Conservation (phyloP, 768 basidiomycete species). For the Scleroderma citrinum region DNA sequence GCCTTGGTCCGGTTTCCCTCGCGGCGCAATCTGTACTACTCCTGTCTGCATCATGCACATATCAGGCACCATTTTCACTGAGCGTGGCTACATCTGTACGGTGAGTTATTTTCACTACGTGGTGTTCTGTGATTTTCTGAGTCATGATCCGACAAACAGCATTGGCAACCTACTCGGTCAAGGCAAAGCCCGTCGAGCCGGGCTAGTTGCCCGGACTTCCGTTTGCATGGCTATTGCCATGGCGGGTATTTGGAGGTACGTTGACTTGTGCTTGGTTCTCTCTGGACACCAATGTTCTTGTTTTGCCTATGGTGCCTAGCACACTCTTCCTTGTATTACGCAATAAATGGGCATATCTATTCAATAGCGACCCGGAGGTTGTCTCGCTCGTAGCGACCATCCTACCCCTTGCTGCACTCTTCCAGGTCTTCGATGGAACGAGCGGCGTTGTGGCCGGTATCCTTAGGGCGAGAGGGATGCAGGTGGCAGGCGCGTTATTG, state of each 20-base stretch:
- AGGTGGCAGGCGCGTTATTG: conserved; percentile 29
- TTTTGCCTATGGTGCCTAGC: conserved; percentile 24
- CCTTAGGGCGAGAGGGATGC: conserved; percentile 78
- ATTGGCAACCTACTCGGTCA: conserved; percentile 90
- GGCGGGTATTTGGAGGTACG: conserved; percentile 62
- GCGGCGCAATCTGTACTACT: conserved; percentile 87
- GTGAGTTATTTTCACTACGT: conserved; percentile 31
- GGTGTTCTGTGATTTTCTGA: not conserved
- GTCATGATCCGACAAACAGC: conserved; percentile 30
- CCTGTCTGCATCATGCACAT: conserved; percentile 68
- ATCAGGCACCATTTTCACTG: conserved; percentile 79
- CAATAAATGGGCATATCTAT: conserved; percentile 63
- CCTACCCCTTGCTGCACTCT: conserved; percentile 68
- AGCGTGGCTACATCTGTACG: conserved; percentile 82
- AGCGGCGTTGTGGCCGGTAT: conserved; percentile 67
- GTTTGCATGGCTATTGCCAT: conserved; percentile 61
- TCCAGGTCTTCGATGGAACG: conserved; percentile 83
- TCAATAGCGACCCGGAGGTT: conserved; percentile 65
- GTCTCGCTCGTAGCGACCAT: conserved; percentile 48
- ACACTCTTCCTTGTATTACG: conserved; percentile 55
- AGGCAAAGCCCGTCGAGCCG: conserved; percentile 65
- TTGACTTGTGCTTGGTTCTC: not conserved
- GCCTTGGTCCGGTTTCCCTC: conserved; percentile 72
- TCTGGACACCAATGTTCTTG: not conserved
- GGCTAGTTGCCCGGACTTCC: conserved; percentile 56